Base-by-base conservation (phyloP, 2,329 filamentous ascomycete species). In the Exserohilum rostratum region DNA sequence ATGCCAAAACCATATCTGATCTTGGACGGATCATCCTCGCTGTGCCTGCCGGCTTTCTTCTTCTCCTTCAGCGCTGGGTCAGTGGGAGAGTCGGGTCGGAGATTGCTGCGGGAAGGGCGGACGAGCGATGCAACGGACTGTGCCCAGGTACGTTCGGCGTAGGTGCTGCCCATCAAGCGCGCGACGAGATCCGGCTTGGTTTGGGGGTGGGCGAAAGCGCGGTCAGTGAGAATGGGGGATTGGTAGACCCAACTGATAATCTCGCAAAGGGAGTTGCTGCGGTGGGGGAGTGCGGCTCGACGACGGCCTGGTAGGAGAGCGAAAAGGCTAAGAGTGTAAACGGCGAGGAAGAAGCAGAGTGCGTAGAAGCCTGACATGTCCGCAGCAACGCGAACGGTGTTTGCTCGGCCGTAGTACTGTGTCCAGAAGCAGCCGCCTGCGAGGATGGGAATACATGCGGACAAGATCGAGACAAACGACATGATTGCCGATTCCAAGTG, bases 231-330 rank as follows among this genome's bases (percentile, higher is more conserved):
- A 15, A 96, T 79, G 20, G 88, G 87, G 38, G 87, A 87, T 62
- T 88, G 87, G 55, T 90, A 86, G 37, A 93, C 80, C 71, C 93
- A 93, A 68, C 86, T 88, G 63, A 96, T 83, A 18, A 93, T 80
- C 70, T 93, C 91, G 1, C 90, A 89, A 15, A 96, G 80, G 42
- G 84, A 90, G 56, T 82, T 84, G 35, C 90, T 86, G 5, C 82
- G 82, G 70, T 96, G 91, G 0, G 91, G 91, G 1, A 96, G 82
- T 37, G 87, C 79, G 61, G 87, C 85, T 34, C 82, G 79, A 37
- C 79, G 77, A 12, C 90, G 83, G 11, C 79, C 77, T 0, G 88
- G 88, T 52, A 91, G 77, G 5, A 84, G 48, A 46, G 65, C 74
- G 37, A 84, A 69, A 46, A 93, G 79, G 11, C 82, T 86, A n/a